Conservation (phyloP, 257 asterid genomes). For the Solanum ossicruentum region DNA sequence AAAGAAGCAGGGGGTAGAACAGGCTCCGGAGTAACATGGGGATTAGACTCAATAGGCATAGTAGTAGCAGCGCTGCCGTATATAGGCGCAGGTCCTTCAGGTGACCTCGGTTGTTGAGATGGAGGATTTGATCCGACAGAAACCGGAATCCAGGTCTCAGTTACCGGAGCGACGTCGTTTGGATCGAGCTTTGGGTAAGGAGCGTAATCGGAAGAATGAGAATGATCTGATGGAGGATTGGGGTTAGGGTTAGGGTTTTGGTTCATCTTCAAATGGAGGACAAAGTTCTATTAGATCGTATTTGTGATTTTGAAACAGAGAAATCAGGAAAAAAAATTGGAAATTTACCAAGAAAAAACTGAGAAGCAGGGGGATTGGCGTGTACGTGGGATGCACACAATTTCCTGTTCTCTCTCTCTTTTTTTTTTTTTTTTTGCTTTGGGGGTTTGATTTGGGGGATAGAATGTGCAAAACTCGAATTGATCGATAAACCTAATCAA, state of each 20-base stretch:
- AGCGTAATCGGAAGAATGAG: slow-evolving; percentile 39
- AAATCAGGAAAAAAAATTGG: too few relatives aligned
- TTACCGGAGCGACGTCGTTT: slow-evolving; percentile 43
- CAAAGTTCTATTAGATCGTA: not conserved
- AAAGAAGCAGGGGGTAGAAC: slow-evolving; percentile 27
- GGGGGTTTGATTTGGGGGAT: too few relatives aligned
- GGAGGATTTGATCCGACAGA: slow-evolving; percentile 19
- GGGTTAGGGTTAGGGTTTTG: not conserved
- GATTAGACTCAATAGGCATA: slow-evolving; percentile 76
- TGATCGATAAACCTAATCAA: too few relatives aligned
- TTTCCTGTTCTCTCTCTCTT: too few relatives aligned
- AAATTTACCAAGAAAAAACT: not conserved
- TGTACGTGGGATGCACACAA: not conserved
- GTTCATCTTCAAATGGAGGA: not conserved
- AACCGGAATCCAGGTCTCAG: slow-evolving; percentile 44
- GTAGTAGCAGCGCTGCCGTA: slow-evolving; percentile 32
- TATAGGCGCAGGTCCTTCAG: slow-evolving; percentile 16
- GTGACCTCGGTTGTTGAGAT: not conserved
- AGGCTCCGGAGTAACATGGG: slow-evolving; percentile 52
- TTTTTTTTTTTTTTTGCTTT: too few relatives aligned
- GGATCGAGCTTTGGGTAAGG: slow-evolving; percentile 76
- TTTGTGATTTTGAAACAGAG: not conserved
- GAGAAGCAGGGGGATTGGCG: not conserved
- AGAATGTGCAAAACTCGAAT: too few relatives aligned
- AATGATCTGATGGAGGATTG: not conserved